These are phyloP conservation scores for Allium fistulosum DNA, from an alignment of 106 monocot genomes.

Conservation along the genomic window DNA sequence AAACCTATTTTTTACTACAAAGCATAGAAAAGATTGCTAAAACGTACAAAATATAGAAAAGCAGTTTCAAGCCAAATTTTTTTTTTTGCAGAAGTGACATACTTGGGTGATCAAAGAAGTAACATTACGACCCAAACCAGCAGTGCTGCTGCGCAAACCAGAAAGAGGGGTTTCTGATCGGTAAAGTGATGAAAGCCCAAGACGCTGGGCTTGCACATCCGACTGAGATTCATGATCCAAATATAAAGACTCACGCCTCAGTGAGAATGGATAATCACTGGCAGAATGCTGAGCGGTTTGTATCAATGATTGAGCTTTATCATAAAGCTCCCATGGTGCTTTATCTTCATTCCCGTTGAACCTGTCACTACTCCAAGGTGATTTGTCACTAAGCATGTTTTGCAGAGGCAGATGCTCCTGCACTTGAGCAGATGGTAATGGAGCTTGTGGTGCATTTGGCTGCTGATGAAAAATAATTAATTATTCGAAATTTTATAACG, in stretches of 20 bases:
- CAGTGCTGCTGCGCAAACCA: constrained; percentile 29
- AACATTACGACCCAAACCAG: constrained; percentile 31
- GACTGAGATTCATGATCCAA: constrained; percentile 47
- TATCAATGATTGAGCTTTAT: constrained; percentile 27
- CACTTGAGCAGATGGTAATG: not conserved
- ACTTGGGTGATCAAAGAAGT: constrained; percentile 81
- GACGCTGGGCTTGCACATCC: constrained; percentile 40
- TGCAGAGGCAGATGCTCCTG: constrained; percentile 28
- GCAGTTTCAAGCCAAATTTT: not conserved
- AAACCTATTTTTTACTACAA: not conserved
- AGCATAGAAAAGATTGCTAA: not conserved
- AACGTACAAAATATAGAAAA: not conserved
- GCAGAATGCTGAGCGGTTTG: constrained; percentile 21
- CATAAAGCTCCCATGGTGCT: constrained; percentile 25
- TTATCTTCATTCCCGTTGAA: no score
- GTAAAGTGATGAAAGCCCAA: constrained; percentile 50
- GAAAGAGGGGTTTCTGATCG: constrained; percentile 74
- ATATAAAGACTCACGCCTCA: constrained; percentile 55
- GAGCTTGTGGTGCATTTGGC: constrained; percentile 13
- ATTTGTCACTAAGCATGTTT: no score
- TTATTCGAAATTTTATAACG: constrained; percentile 1
- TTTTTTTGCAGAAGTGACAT: constrained; percentile 18
- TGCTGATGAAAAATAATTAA: constrained; percentile 1
- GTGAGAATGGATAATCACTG: constrained; percentile 43
- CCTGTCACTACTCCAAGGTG: no score